phyloP scores from a whole-genome alignment of 257 asterid genomes.

The Przewalskia tangutica region DNA sequence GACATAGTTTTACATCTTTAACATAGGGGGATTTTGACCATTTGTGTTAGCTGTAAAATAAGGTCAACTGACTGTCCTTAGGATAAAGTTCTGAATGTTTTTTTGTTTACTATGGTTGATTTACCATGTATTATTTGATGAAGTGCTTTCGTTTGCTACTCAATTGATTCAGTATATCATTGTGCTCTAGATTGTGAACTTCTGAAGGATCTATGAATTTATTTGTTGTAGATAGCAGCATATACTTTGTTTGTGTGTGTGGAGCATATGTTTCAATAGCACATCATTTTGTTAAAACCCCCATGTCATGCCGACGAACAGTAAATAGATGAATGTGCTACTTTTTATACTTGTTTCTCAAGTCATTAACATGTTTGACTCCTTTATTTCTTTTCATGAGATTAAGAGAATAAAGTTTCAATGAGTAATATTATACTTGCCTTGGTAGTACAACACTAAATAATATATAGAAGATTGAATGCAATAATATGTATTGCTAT shows the following conservation, averaged over 20 bases:
- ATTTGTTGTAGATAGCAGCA: neutral
- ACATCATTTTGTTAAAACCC: neutral
- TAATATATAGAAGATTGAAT: neutral
- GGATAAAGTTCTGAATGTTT: neutral
- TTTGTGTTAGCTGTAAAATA: neutral
- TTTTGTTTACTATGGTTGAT: neutral
- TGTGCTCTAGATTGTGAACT: neutral
- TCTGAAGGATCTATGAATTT: neutral
- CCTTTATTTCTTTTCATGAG: neutral
- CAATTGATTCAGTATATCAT: neutral
- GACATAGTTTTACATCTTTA: neutral
- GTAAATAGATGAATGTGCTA: neutral
- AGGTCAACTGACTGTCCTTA: neutral
- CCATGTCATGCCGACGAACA: neutral
- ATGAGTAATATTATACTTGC: neutral
- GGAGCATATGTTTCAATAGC: neutral
- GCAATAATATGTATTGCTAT: neutral
- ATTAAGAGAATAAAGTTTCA: neutral
- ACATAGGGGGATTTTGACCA: neutral
- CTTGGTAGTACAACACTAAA: neutral
- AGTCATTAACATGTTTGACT: neutral
- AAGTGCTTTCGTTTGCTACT: neutral
- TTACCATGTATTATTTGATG: neutral
- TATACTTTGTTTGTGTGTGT: neutral
- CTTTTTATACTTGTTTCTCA: neutral